A percentile compares a stretch with the other conserved stretches of the same genome.
These are phyloP conservation scores for Pleurotus salmoneostramineus DNA, from an alignment of 768 basidiomycete genomes.

Conservation along the genomic window DNA sequence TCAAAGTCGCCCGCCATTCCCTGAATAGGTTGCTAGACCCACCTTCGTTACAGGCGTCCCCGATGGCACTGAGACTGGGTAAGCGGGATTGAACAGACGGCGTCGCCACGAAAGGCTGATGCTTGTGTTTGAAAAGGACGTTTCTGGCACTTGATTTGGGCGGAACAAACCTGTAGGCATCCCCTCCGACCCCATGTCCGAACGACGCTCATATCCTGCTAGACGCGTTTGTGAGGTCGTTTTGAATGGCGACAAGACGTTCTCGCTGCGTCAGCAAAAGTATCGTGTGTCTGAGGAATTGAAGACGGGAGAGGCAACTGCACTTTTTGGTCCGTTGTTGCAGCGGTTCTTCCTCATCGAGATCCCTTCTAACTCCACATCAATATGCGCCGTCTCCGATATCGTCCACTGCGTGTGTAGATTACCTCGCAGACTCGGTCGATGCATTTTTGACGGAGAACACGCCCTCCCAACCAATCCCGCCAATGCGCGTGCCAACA, in stretches of 20 bases:
- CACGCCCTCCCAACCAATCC: conserved; percentile 40
- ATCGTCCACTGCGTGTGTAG: conserved; percentile 34
- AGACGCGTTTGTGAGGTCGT: conserved; percentile 95
- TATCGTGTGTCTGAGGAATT: conserved; percentile 93
- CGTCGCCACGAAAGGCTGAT: background rate
- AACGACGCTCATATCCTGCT: conserved; percentile 8
- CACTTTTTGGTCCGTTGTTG: conserved; percentile 68
- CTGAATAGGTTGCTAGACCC: conserved; percentile 48
- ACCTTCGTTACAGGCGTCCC: conserved; percentile 96
- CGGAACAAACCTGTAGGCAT: conserved; percentile 90
- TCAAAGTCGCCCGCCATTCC: background rate
- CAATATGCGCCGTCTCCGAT: conserved; percentile 4
- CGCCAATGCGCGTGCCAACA: conserved; percentile 13
- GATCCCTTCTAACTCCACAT: conserved; percentile 7
- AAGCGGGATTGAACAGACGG: conserved; percentile 18
- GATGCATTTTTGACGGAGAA: conserved; percentile 84
- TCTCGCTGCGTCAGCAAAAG: conserved; percentile 90
- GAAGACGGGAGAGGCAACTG: conserved; percentile 87
- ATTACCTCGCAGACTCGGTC: conserved; percentile 97
- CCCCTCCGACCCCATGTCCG: background rate
- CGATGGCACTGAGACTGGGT: conserved; percentile 93
- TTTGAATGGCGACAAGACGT: conserved; percentile 86
- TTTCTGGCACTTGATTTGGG: conserved; percentile 97
- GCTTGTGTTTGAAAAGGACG: conserved; percentile 47
- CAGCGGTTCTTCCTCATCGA: conserved; percentile 5